Percentiles rank a stretch among this genome's conserved stretches.
Evolutionary conservation across 805 yeast genomes (phyloP).

Genomic region (Huiozyma sinensis): DNA sequence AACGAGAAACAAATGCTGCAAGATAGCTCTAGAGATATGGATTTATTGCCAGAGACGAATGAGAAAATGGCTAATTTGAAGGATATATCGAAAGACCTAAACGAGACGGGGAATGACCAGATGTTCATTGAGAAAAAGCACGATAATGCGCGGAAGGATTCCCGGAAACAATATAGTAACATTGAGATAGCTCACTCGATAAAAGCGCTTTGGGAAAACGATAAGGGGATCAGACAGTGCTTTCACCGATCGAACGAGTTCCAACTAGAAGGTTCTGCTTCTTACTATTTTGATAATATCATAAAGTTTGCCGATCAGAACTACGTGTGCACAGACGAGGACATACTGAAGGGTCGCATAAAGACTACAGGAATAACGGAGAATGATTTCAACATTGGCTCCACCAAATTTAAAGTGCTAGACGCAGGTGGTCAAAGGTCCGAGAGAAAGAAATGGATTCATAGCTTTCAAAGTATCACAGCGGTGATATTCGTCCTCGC

Average conservation of each 20-base stretch:
- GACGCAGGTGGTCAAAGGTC: slow-evolving; percentile 97
- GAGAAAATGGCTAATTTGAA: slow-evolving; percentile 3
- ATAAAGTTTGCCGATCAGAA: slow-evolving; percentile 48
- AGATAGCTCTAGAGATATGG: background rate
- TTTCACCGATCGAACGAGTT: slow-evolving; percentile 58
- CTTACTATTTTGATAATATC: slow-evolving; percentile 72
- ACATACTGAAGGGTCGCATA: slow-evolving; percentile 80
- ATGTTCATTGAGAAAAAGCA: slow-evolving; percentile 14
- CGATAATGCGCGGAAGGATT: background rate
- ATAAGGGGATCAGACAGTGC: slow-evolving; percentile 53
- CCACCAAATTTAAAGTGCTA: slow-evolving; percentile 59
- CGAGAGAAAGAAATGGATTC: slow-evolving; percentile 90
- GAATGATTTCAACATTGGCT: slow-evolving; percentile 60
- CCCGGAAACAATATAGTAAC: slow-evolving; percentile 23
- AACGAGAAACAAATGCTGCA: slow-evolving; percentile 5
- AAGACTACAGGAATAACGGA: slow-evolving; percentile 95
- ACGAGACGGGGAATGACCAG: slow-evolving; percentile 17
- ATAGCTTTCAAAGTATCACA: slow-evolving; percentile 83
- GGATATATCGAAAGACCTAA: slow-evolving; percentile 19
- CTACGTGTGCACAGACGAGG: slow-evolving; percentile 68
- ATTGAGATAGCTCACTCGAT: slow-evolving; percentile 65
- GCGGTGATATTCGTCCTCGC: slow-evolving; percentile 84
- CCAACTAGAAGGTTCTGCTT: slow-evolving; percentile 76
- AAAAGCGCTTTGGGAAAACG: slow-evolving; percentile 54
- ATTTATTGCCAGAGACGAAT: background rate